Conservation (phyloP, 306 rosid genomes). For the Canavalia gladiata region DNA sequence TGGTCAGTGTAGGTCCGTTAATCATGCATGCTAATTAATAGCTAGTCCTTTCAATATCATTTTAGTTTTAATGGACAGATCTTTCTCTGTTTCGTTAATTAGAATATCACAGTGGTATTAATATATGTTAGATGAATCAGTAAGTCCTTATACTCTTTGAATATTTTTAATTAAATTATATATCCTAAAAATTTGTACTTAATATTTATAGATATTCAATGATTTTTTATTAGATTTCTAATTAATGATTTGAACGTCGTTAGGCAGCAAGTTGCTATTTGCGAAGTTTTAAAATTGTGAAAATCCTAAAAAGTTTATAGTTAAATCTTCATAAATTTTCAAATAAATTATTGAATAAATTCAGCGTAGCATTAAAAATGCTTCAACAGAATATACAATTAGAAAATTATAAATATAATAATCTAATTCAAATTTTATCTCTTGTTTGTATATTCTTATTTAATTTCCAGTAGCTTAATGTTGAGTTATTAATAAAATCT, state of each 20-base stretch:
- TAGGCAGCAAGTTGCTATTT: neutral
- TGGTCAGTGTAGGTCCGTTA: neutral
- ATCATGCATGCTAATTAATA: neutral
- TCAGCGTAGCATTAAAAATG: too few relatives aligned
- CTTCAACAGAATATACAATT: too few relatives aligned
- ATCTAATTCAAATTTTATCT: too few relatives aligned
- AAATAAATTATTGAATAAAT: too few relatives aligned
- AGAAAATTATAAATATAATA: too few relatives aligned
- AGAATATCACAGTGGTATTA: neutral
- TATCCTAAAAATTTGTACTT: neutral
- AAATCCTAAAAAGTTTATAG: too few relatives aligned
- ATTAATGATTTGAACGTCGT: neutral
- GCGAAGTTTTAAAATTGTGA: neutral
- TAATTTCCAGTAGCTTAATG: neutral
- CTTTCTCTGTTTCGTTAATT: neutral
- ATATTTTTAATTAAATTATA: neutral
- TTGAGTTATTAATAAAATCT: neutral
- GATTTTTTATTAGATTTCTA: neutral
- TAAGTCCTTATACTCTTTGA: neutral
- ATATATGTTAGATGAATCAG: neutral
- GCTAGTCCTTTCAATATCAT: neutral
- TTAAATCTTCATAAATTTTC: too few relatives aligned
- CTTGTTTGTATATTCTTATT: too few relatives aligned
- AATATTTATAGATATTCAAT: neutral
- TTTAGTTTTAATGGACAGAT: neutral